Evolutionary conservation across 495 filamentous ascomycete species (phyloP), one percentile per base, ranked within the genome.

Genomic region (Neurospora tetrasperma): DNA sequence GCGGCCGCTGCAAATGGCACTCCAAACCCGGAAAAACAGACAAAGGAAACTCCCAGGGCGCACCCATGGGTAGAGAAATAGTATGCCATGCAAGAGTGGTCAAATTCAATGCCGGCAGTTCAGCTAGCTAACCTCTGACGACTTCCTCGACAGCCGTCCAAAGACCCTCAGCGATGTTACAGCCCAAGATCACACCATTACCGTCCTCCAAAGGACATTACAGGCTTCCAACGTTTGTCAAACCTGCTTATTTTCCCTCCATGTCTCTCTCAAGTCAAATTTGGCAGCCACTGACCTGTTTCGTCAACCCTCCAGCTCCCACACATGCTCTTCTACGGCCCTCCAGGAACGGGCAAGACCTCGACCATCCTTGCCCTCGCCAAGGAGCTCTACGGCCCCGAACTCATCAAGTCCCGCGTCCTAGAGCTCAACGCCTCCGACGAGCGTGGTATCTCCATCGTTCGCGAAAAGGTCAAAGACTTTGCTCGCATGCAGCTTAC

Each of bases 1-100:
- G 94, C 91, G 9, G 93, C 92, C 2, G 92, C 88, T 35, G 89
- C 90, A 40, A 84, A 83, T 68, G 83, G 86, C 31, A 73, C 86
- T 7, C 84, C 86, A 74, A 89, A 87, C 69, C 48, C 74, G 81
- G 80, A 83, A 76, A 86, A 86, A 68, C 75, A 80, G 72, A 86
- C 87, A 75, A 93, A 90, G 78, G 89, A 93, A 74, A 86, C 83
- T 27, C 85, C 83, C 42, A 87, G 89, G 74, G 84, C 90, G 42
- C 94, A 98, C 78, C 96, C 96, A 74, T 99, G 96, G 96, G 95
- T 98, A 71, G 96, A 98, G 85, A 99, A 99, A 93, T 99, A 99
- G 96, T 98, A 88, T 74, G 89, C 78, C 98, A 88, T 74, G 89
- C 78, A 14, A 44, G 20, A 41, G 23, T 59, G 73, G 38, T 44